These are phyloP conservation scores for Scheffersomyces coipomensis DNA, from an alignment of 805 yeast genomes.

Conservation along the genomic window DNA sequence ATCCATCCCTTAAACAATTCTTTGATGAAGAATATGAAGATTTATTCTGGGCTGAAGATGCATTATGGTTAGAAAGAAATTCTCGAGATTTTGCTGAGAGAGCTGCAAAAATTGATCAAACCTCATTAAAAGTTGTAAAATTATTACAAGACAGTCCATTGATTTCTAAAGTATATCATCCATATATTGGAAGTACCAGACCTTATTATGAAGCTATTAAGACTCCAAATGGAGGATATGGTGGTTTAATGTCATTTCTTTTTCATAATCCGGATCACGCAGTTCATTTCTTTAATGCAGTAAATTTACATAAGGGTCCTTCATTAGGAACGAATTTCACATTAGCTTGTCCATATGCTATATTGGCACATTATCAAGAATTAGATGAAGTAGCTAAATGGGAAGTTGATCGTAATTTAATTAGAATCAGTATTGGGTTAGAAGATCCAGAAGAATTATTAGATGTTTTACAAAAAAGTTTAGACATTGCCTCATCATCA, in stretches of 20 bases:
- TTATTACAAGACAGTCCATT: slow-evolving; percentile 50
- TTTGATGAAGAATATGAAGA: slow-evolving; percentile 62
- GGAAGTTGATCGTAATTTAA: slow-evolving; percentile 77
- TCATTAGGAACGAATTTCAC: slow-evolving; percentile 89
- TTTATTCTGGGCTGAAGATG: slow-evolving; percentile 89
- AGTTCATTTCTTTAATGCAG: slow-evolving; percentile 67
- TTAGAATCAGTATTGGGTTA: slow-evolving; percentile 82
- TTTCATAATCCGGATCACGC: slow-evolving; percentile 68
- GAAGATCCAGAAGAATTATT: slow-evolving; percentile 67
- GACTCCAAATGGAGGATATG: slow-evolving; percentile 79
- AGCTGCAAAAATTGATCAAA: slow-evolving; percentile 54
- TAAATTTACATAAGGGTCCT: slow-evolving; percentile 80
- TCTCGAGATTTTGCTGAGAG: slow-evolving; percentile 82
- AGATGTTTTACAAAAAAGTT: slow-evolving; percentile 48
- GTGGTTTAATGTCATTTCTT: slow-evolving; percentile 76
- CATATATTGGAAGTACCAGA: slow-evolving; percentile 54
- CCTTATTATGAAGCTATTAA: slow-evolving; percentile 69
- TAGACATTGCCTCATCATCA: slow-evolving; percentile 34
- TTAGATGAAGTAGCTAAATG: slow-evolving; percentile 74
- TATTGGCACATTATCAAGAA: slow-evolving; percentile 82
- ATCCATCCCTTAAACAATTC: slow-evolving; percentile 47
- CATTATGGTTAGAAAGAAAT: slow-evolving; percentile 86
- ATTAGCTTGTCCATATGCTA: slow-evolving; percentile 84
- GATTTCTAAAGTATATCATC: slow-evolving; percentile 70
- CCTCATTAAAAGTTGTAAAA: slow-evolving; percentile 53